Evolutionary conservation across 306 rosid genomes (phyloP).

Genomic region (Ceratonia siliqua): DNA sequence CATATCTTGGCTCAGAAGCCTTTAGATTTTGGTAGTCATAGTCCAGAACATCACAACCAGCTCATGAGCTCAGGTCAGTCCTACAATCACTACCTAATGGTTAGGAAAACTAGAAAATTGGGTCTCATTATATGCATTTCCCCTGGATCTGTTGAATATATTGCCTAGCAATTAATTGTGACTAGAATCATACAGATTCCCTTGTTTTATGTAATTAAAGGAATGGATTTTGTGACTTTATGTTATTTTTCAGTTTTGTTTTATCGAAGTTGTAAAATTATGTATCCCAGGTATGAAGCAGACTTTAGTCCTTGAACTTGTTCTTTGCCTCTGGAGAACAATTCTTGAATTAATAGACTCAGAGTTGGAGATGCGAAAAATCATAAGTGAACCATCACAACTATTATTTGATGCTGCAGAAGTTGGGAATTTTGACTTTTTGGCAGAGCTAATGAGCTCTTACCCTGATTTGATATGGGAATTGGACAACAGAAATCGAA

Average conservation of each 20-base stretch:
- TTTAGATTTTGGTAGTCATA: slow-evolving; percentile 13
- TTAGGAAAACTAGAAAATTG: neutral
- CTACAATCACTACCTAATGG: neutral
- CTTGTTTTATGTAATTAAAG: neutral
- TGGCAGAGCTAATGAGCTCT: slow-evolving; percentile 34
- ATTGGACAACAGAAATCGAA: neutral
- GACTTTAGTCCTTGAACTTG: slow-evolving; percentile 24
- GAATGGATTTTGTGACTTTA: neutral
- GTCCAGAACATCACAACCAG: neutral
- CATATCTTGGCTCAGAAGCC: slow-evolving; percentile 34
- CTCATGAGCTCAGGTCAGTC: slow-evolving; percentile 27
- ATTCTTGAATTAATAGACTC: neutral
- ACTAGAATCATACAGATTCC: neutral
- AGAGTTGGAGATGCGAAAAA: neutral
- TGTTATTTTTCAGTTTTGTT: neutral
- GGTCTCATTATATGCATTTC: too few species aligned
- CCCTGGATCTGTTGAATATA: neutral
- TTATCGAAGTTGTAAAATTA: neutral
- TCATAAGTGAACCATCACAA: slow-evolving; percentile 13
- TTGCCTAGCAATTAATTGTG: neutral
- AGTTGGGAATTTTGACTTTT: slow-evolving; percentile 46
- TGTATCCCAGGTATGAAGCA: slow-evolving; percentile 26
- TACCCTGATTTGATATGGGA: slow-evolving; percentile 30
- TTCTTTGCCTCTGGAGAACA: slow-evolving; percentile 15
- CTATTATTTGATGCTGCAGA: slow-evolving; percentile 32